Conservation (phyloP, 106 monocot genomes). For the Allium sativum region DNA sequence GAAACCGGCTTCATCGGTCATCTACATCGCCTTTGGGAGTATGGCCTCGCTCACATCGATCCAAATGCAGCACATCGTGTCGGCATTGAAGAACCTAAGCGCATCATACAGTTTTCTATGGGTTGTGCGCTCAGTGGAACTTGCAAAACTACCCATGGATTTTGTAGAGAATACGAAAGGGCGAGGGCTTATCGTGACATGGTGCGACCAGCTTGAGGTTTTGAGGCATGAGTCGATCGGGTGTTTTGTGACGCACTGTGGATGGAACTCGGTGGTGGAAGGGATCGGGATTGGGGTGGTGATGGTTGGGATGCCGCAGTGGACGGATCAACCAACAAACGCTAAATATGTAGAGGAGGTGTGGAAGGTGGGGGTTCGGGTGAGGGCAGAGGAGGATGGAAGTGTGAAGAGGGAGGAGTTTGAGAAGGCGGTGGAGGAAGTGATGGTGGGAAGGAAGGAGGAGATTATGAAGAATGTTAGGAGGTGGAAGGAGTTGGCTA, state of each 20-base stretch:
- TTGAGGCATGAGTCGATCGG: slow-evolving; percentile 30
- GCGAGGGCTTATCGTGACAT: slow-evolving; percentile 17
- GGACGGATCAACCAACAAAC: slow-evolving; percentile 61
- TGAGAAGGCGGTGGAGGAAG: slow-evolving; percentile 31
- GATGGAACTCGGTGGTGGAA: slow-evolving; percentile 57
- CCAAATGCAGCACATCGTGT: slow-evolving; percentile 6
- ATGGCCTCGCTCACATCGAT: background rate
- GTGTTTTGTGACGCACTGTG: slow-evolving; percentile 53
- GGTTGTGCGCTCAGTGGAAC: slow-evolving; percentile 12
- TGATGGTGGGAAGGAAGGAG: slow-evolving; percentile 38
- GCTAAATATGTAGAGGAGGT: slow-evolving; percentile 40
- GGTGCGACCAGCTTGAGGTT: slow-evolving; percentile 37
- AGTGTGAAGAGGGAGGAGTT: slow-evolving; percentile 32
- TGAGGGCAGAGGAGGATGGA: slow-evolving; percentile 12
- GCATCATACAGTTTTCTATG: slow-evolving; percentile 9
- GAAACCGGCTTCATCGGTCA: slow-evolving; percentile 11
- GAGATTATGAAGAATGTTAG: slow-evolving; percentile 30
- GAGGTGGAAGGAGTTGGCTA: slow-evolving; percentile 36
- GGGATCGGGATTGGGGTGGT: slow-evolving; percentile 28
- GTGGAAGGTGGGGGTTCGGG: slow-evolving; percentile 39
- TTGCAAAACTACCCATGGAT: slow-evolving; percentile 8
- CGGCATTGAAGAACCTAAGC: background rate
- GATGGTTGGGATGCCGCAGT: slow-evolving; percentile 41
- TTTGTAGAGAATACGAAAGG: slow-evolving; percentile 1
- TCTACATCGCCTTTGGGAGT: slow-evolving; percentile 23